phyloP scores from a whole-genome alignment of 225 moss, liverwort and hornwort species.

The Takakia lepidozioides region DNA sequence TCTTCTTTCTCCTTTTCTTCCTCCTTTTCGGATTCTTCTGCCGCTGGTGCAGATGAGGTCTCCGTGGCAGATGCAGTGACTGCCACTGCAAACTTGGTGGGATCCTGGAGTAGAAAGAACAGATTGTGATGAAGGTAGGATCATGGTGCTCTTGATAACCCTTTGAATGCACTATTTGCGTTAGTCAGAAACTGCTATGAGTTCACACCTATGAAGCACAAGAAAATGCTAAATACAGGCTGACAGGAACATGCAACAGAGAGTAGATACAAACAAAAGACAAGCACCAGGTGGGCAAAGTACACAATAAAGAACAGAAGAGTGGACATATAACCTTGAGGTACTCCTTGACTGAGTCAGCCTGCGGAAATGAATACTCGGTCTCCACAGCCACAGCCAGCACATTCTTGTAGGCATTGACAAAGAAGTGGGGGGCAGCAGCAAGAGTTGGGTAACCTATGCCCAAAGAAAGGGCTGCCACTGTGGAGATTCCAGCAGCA shows the following conservation, averaged over 20 bases:
- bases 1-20: slow-evolving; percentile 57
- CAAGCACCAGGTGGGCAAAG: too few species aligned
- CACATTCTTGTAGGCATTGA: slow-evolving; percentile 83
- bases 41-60: slow-evolving; percentile 20
- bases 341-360: slow-evolving; percentile 81
- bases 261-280: too few species aligned
- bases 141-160: too few species aligned
- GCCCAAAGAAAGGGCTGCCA: slow-evolving; percentile 77
- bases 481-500: slow-evolving; percentile 63
- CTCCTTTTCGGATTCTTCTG: slow-evolving; percentile 32
- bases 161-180: too few species aligned
- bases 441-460: slow-evolving; percentile 73
- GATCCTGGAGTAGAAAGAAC: too few species aligned
- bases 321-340: slow-evolving; percentile 57
- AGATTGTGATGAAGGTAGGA: too few species aligned
- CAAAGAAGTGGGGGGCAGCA: slow-evolving; percentile 85
- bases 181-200: too few species aligned
- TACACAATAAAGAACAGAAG: too few species aligned
- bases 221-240: too few species aligned
- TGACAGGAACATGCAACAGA: too few species aligned
- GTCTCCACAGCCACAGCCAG: slow-evolving; percentile 86
- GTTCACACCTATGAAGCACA: too few species aligned
- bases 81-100: slow-evolving; percentile 59
- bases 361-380: slow-evolving; percentile 83
- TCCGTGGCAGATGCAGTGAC: slow-evolving; percentile 32